These are phyloP conservation scores for Perkinsus chesapeaki DNA, from an alignment of 169 alveolate species.

Conservation along the genomic window DNA sequence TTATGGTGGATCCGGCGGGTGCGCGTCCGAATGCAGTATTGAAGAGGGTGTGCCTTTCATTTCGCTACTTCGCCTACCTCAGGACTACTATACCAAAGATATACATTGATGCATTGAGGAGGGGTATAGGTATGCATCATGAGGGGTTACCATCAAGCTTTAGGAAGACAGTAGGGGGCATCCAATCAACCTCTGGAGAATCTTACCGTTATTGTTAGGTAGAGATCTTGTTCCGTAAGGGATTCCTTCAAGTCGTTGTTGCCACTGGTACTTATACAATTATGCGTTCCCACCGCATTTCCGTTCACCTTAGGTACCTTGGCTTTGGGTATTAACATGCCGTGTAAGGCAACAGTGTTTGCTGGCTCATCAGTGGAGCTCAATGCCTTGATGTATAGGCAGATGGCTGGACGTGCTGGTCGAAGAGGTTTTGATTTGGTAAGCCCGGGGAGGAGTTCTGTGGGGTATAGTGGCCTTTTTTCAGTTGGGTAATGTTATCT, in stretches of 20 bases:
- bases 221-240: slow-evolving; percentile 69
- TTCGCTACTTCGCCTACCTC: slow-evolving; percentile 22
- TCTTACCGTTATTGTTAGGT: slow-evolving; percentile 28
- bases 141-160: slow-evolving; percentile 54
- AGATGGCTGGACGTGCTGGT: slow-evolving; percentile 84
- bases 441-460: background rate
- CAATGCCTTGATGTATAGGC: slow-evolving; percentile 76
- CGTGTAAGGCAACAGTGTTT: slow-evolving; percentile 72
- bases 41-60: slow-evolving; percentile 18
- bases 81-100: slow-evolving; percentile 9
- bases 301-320: slow-evolving; percentile 25
- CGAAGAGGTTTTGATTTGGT: slow-evolving; percentile 80
- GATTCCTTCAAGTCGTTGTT: slow-evolving; percentile 65
- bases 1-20: no score
- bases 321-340: slow-evolving; percentile 85
- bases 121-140: slow-evolving; percentile 85
- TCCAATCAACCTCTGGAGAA: background rate
- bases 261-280: slow-evolving; percentile 46
- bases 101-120: slow-evolving; percentile 57
- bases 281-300: background rate
- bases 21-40: no score
- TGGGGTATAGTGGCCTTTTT: background rate
- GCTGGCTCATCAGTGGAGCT: slow-evolving; percentile 67
- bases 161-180: background rate
- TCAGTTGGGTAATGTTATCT: slow-evolving; percentile 69